Base-by-base conservation (phyloP, 371 early-diverging fungal species). In the Mucor plumbeus region DNA sequence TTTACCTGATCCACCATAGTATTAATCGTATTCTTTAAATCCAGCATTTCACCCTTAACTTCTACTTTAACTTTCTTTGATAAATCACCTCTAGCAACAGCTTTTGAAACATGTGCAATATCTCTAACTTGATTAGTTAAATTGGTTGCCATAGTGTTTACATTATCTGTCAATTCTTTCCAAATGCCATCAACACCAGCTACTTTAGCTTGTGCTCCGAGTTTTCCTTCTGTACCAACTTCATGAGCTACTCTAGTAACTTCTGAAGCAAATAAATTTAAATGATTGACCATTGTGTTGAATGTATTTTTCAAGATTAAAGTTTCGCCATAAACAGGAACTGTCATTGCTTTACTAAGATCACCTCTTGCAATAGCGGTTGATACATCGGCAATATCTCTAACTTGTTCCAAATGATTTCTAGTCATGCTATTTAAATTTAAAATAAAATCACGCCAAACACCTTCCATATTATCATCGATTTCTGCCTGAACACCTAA, bases 281-380 rank as follows among this genome's bases (percentile, higher is more conserved):
- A 71, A 50, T 81, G 81, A 59, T 84, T 81, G 34, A 84, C 84
- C 91, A 91, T 91, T 4, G 80, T 82, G 64, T 91, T 91, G 41
- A 91, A 86, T 3, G 91, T 89, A 36, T 87, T 85, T 68, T 91
- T 92, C 7, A 92, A 76, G 11, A 90, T 81, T 19, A 84, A 58
- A 7, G 88, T 88, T 70, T 90, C 90, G 35, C 92, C 92, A 70
- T 86, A 81, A 31, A 89, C 88, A 58, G 87, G 81, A 0, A 88
- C 87, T 0, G 87, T 85, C 73, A 88, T 84, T 70, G 89, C 86
- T 70, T 87, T 84, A 15, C 85, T 85, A 6, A 92, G 77, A 72
- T 92, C 91, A 53, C 93, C 93, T 19, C 81, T 74, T 10, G 89
- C 91, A 67, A 92, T 90, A 7, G 92, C 86, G 7, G 85, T 88